These are phyloP conservation scores for Stachybotrys elegans DNA, from an alignment of 2,329 filamentous ascomycete genomes.

Conservation along the genomic window DNA sequence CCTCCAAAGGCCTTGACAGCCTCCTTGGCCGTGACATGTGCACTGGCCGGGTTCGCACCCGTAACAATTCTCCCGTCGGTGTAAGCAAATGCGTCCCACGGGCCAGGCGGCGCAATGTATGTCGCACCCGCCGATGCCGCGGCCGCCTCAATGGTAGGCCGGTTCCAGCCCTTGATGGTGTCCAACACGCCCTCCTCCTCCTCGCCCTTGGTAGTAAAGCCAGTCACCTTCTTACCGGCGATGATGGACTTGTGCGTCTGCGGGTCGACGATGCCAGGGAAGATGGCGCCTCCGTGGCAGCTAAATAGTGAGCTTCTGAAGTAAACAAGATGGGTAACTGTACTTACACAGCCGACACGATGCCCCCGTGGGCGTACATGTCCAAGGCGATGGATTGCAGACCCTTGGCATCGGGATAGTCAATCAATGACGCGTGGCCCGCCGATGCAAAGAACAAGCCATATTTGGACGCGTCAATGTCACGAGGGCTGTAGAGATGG, in stretches of 20 bases:
- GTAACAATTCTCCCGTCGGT: background rate
- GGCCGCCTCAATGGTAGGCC: background rate
- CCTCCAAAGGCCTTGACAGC: background rate
- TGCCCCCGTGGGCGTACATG: background rate
- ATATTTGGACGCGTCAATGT: background rate
- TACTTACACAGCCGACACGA: background rate
- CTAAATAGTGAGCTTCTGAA: background rate
- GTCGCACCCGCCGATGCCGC: background rate
- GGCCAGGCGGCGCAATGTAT: background rate
- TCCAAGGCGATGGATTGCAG: background rate
- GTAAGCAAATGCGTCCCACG: background rate
- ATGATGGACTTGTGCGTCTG: background rate
- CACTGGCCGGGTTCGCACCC: background rate
- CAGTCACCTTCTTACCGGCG: background rate
- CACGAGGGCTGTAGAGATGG: background rate
- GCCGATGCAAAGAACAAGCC: background rate
- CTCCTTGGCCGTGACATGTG: background rate
- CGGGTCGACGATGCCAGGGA: background rate
- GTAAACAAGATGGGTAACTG: background rate
- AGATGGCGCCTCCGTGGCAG: background rate
- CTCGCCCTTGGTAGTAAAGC: background rate
- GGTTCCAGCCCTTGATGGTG: slow-evolving; percentile 1
- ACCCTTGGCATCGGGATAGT: background rate
- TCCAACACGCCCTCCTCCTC: background rate
- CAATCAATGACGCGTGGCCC: background rate